These are phyloP conservation scores for Suillus variegatus DNA, from an alignment of 768 basidiomycete species.

Conservation along the genomic window DNA sequence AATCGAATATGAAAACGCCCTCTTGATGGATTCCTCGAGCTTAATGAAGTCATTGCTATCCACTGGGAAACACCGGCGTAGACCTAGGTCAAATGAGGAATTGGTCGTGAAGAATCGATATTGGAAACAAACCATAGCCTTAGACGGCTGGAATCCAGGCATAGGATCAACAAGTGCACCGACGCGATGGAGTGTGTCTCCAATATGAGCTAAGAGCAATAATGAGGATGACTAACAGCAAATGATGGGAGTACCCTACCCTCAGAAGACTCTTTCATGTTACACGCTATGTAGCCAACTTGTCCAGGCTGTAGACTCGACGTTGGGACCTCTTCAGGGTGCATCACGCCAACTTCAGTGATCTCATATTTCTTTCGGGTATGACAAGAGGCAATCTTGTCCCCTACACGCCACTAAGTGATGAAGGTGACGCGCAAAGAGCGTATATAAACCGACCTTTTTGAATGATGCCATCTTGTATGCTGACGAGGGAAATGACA, in stretches of 20 bases:
- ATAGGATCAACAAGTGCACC: conserved; percentile 79
- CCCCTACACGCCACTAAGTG: conserved; percentile 53
- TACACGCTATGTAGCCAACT: conserved; percentile 89
- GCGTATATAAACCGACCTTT: conserved; percentile 59
- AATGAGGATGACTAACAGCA: conserved; percentile 1
- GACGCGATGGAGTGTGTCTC: conserved; percentile 85
- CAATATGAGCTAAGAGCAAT: conserved; percentile 71
- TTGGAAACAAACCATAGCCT: conserved; percentile 75
- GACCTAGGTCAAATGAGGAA: conserved; percentile 50
- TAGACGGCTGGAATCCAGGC: conserved; percentile 88
- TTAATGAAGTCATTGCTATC: conserved; percentile 90
- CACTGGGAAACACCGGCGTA: conserved; percentile 95
- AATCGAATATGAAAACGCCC: conserved; percentile 43
- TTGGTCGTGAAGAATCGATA: not conserved
- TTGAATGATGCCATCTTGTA: conserved; percentile 77
- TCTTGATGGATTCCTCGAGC: conserved; percentile 92
- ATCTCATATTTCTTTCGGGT: conserved; percentile 90
- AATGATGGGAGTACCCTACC: conserved; percentile 44
- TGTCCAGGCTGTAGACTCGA: conserved; percentile 70
- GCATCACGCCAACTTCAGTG: conserved; percentile 83
- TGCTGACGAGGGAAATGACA: conserved; percentile 86
- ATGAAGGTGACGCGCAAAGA: not conserved
- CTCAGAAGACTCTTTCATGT: conserved; percentile 97
- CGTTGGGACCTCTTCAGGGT: conserved; percentile 86
- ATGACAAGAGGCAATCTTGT: conserved; percentile 84